Conservation (phyloP, 2,329 filamentous ascomycete species). For the Pyricularia pennisetigena region DNA sequence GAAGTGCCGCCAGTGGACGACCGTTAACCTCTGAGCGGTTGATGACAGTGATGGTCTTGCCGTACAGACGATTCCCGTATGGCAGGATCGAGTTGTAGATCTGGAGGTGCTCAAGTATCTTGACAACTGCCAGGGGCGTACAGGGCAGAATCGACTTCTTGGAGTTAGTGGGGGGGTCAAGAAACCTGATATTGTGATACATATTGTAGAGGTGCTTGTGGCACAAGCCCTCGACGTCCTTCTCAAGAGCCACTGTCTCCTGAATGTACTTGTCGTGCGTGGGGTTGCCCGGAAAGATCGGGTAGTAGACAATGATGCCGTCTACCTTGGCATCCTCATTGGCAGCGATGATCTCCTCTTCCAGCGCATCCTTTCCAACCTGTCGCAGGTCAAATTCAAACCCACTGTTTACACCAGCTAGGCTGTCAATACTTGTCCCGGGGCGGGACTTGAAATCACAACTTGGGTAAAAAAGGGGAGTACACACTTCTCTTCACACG, state of each 20-base stretch:
- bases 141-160: conserved; percentile 93
- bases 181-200: conserved; percentile 96
- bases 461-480: not conserved
- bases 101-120: conserved; percentile 89
- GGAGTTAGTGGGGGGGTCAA: conserved; percentile 66
- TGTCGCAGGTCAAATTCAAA: conserved; percentile 81
- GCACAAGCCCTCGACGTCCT: conserved; percentile 92
- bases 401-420: conserved; percentile 45
- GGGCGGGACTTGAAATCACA: not conserved
- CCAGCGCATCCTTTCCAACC: conserved; percentile 78
- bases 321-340: conserved; percentile 72
- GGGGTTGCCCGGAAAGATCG: conserved; percentile 75
- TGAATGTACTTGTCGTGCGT: conserved; percentile 91
- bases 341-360: conserved; percentile 77
- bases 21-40: conserved; percentile 96
- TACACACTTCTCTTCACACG: conserved; percentile 86
- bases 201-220: conserved; percentile 98
- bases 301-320: conserved; percentile 96
- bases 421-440: not conserved
- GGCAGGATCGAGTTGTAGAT: conserved; percentile 95
- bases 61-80: conserved; percentile 86
- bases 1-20: conserved; percentile 77
- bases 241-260: conserved; percentile 79
- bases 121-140: conserved; percentile 91
- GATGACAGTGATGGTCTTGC: conserved; percentile 90